phyloP scores from a whole-genome alignment of 2,329 filamentous ascomycete species.

The Penicillium aurantiogriseum region DNA sequence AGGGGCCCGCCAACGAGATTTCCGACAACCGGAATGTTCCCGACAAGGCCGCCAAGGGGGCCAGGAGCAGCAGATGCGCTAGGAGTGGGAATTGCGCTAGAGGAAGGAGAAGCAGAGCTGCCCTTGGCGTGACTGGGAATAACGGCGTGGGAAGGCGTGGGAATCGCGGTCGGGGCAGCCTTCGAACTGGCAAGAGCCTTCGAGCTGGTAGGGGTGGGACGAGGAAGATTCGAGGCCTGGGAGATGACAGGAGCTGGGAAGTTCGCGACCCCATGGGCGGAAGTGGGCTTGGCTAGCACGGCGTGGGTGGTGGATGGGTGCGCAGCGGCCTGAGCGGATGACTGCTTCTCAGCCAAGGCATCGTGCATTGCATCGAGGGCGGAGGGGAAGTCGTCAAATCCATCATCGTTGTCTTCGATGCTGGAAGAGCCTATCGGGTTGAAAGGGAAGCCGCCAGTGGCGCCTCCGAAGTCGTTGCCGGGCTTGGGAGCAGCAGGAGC shows the following conservation, averaged over 20 bases:
- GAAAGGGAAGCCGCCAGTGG: slow-evolving; percentile 17
- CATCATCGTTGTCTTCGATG: slow-evolving; percentile 12
- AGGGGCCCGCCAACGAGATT: slow-evolving; percentile 5
- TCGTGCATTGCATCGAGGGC: slow-evolving; percentile 18
- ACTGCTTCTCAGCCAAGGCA: slow-evolving; percentile 8
- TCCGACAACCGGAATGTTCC: slow-evolving; percentile 9
- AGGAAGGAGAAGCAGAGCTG: slow-evolving; percentile 9
- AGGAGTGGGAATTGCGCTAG: slow-evolving; percentile 10
- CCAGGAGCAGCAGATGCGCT: neutral
- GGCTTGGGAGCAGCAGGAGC: slow-evolving; percentile 16
- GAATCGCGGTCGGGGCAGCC: neutral
- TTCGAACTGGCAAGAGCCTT: neutral
- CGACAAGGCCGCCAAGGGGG: neutral
- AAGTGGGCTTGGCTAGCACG: neutral
- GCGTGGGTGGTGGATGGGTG: neutral
- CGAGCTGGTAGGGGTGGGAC: neutral
- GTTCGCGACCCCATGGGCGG: neutral
- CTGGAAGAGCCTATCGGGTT: slow-evolving; percentile 7
- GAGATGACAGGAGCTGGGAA: slow-evolving; percentile 7
- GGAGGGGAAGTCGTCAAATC: slow-evolving; percentile 15
- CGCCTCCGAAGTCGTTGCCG: slow-evolving; percentile 2
- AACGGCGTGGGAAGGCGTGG: neutral
- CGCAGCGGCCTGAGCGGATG: neutral
- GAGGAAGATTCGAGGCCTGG: neutral
- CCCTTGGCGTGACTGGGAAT: neutral